Conservation (phyloP, 768 basidiomycete genomes). For the Galerina sulciceps region DNA sequence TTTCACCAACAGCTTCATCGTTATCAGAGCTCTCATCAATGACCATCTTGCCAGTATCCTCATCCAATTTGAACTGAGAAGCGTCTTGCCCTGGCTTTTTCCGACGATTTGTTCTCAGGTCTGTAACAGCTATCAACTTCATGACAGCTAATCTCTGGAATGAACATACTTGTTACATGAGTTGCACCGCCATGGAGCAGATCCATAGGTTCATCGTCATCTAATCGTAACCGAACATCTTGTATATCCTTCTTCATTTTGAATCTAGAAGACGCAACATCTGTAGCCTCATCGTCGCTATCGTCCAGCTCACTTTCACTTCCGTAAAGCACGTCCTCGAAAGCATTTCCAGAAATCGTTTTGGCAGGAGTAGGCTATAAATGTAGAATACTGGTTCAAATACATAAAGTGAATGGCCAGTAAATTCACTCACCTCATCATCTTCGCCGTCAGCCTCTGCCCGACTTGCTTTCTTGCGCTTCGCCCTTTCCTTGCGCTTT, state of each 20-base stretch:
- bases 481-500: conserved; percentile 93
- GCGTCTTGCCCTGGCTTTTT: conserved; percentile 89
- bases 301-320: conserved; percentile 90
- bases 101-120: conserved; percentile 49
- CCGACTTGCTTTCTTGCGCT: conserved; percentile 76
- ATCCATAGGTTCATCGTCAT: conserved; percentile 96
- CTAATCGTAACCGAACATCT: conserved; percentile 75
- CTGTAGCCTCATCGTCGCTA: conserved; percentile 61
- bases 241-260: conserved; percentile 37
- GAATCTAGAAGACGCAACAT: conserved; percentile 22
- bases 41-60: conserved; percentile 80
- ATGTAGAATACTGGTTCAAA: background rate
- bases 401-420: background rate
- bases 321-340: conserved; percentile 96
- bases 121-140: conserved; percentile 30
- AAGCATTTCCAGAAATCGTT: conserved; percentile 78
- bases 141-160: background rate
- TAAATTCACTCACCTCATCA: conserved; percentile 30
- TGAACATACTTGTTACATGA: conserved; percentile 66
- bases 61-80: conserved; percentile 84
- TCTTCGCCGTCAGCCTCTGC: conserved; percentile 66
- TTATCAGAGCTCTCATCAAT: conserved; percentile 63
- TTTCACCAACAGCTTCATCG: conserved; percentile 44
- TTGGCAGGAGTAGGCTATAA: conserved; percentile 48
- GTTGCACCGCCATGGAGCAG: conserved; percentile 80